Percentiles rank a stretch among this genome's conserved stretches.
These are phyloP conservation scores for Globisporangium echinulatum DNA, from an alignment of 352 stramenopile species.

Conservation along the genomic window DNA sequence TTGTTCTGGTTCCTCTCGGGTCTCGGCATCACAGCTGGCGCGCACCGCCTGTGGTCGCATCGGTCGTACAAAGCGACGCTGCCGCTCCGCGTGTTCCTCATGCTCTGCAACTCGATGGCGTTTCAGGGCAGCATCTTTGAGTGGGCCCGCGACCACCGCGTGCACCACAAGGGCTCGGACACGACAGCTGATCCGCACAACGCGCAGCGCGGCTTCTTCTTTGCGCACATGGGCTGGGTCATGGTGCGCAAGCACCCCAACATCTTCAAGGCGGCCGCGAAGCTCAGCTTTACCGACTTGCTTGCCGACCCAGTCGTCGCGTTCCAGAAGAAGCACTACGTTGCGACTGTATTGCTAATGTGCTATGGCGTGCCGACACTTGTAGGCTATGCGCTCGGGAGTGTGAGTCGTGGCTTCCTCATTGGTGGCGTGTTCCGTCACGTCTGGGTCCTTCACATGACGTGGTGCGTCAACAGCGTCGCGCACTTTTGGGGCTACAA, in stretches of 20 bases:
- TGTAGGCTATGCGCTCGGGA: constrained; percentile 87
- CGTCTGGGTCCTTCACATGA: constrained; percentile 96
- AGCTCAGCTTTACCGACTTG: constrained; percentile 95
- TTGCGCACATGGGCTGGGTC: constrained; percentile 98
- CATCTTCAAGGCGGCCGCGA: constrained; percentile 78
- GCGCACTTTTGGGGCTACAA: constrained; percentile 98
- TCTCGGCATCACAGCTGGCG: constrained; percentile 96
- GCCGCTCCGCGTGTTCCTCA: constrained; percentile 90
- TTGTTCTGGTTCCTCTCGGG: constrained; percentile 73
- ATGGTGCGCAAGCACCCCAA: constrained; percentile 97
- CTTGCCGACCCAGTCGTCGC: constrained; percentile 91
- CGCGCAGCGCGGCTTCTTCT: constrained; percentile 97
- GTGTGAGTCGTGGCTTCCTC: constrained; percentile 94
- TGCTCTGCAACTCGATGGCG: constrained; percentile 98
- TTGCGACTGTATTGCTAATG: constrained; percentile 88
- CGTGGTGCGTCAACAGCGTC: constrained; percentile 98
- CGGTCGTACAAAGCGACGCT: constrained; percentile 93
- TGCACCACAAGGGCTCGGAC: constrained; percentile 99
- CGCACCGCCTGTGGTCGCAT: constrained; percentile 96
- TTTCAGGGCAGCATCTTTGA: constrained; percentile 96
- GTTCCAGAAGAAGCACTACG: constrained; percentile 95
- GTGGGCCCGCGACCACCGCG: constrained; percentile 98
- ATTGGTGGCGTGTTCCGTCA: constrained; percentile 94
- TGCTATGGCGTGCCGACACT: constrained; percentile 95
- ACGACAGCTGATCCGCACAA: constrained; percentile 94